Percentiles rank a stretch among this genome's conserved stretches.
Conservation (phyloP, 306 rosid genomes). For the Cajanus cajan region DNA sequence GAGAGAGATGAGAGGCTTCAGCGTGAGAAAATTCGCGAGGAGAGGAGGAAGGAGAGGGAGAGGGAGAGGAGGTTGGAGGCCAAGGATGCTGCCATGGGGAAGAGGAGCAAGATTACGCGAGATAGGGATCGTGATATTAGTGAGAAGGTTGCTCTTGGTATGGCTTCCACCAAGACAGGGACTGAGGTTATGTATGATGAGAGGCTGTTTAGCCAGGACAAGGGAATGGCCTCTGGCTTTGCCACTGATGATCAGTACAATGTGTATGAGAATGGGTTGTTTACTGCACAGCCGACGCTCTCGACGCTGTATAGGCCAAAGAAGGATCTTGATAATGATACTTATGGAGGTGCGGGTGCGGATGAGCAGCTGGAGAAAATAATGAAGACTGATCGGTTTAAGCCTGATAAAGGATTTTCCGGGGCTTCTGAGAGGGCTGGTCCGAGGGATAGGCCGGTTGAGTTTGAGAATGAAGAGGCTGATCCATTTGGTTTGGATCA, state of each 20-base stretch:
- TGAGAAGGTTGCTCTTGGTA: conserved; percentile 93
- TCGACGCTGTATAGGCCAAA: conserved; percentile 88
- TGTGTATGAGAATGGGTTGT: conserved; percentile 82
- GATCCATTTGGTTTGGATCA: conserved; percentile 95
- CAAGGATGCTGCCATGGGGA: conserved; percentile 89
- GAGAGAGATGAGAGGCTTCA: conserved; percentile 66
- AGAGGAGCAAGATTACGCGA: conserved; percentile 90
- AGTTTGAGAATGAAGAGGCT: conserved; percentile 89
- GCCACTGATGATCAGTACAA: conserved; percentile 89
- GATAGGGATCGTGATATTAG: conserved; percentile 92
- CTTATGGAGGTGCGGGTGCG: conserved; percentile 85
- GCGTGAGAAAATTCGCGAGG: conserved; percentile 87
- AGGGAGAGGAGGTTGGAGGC: conserved; percentile 93
- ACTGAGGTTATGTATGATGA: conserved; percentile 90
- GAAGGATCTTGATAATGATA: conserved; percentile 71
- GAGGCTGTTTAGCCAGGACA: conserved; percentile 90
- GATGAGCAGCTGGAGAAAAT: conserved; percentile 93
- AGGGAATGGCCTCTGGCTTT: conserved; percentile 91
- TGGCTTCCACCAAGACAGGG: conserved; percentile 77
- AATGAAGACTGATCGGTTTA: conserved; percentile 88
- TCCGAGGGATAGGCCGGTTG: conserved; percentile 79
- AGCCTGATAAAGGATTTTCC: conserved; percentile 71
- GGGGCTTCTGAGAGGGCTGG: conserved; percentile 73
- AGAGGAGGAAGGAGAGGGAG: conserved; percentile 83
- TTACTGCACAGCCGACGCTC: conserved; percentile 78